phyloP scores from a whole-genome alignment of 2,329 filamentous ascomycete species.

The Sporothrix dimorphospora region DNA sequence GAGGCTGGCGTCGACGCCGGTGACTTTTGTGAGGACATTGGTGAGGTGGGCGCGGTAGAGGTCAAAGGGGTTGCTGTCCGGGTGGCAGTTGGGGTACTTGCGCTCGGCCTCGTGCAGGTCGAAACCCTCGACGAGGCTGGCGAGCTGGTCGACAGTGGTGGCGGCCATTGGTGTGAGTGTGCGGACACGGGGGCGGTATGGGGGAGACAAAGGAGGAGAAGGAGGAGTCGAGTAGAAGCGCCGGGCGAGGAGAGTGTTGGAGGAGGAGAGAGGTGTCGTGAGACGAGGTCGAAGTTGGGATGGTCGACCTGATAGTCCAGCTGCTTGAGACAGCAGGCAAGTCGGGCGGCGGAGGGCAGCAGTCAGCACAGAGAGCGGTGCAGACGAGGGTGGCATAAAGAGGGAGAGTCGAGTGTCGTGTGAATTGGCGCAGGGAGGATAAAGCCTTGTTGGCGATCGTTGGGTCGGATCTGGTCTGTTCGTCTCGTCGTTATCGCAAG shows the following conservation, averaged over 20 bases:
- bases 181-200: background rate
- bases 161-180: constrained; percentile 22
- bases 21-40: constrained; percentile 67
- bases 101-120: constrained; percentile 43
- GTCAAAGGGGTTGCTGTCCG: constrained; percentile 74
- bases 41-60: constrained; percentile 79
- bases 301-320: background rate
- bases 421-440: too few relatives aligned
- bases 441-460: background rate
- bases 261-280: background rate
- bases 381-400: constrained; percentile 25
- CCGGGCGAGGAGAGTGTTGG: background rate
- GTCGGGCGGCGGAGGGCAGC: constrained; percentile 18
- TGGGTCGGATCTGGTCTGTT: background rate
- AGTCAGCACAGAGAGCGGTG: constrained; percentile 21
- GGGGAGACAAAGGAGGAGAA: background rate
- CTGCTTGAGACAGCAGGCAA: constrained; percentile 1
- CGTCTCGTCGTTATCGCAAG: constrained; percentile 20
- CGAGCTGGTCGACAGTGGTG: constrained; percentile 40
- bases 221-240: background rate
- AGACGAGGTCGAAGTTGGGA: background rate
- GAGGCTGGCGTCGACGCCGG: constrained; percentile 69
- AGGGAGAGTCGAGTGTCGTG: background rate
- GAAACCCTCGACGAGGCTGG: constrained; percentile 43
- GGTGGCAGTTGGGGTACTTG: constrained; percentile 61